Conservation (phyloP, 768 basidiomycete species). For the Lyophyllum decastes region DNA sequence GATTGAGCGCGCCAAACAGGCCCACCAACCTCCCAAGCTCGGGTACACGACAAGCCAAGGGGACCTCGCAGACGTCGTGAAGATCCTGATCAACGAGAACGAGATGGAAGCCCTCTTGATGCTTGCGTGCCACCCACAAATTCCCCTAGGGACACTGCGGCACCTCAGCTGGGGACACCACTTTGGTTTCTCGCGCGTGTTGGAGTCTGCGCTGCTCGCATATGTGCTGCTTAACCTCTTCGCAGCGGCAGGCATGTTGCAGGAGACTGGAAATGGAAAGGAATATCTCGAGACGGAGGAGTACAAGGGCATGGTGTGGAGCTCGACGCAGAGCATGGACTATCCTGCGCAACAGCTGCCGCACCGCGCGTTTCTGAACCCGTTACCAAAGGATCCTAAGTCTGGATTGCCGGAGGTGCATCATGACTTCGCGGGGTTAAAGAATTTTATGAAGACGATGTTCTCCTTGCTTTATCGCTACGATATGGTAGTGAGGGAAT, state of each 20-base stretch:
- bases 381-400: constrained; percentile 5
- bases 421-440: constrained; percentile 21
- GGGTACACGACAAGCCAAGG: constrained; percentile 23
- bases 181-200: constrained; percentile 32
- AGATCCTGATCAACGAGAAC: constrained; percentile 35
- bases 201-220: constrained; percentile 26
- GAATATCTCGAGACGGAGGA: constrained; percentile 24
- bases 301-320: constrained; percentile 21
- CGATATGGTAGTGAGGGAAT: constrained; percentile 36
- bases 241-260: constrained; percentile 28
- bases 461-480: constrained; percentile 39
- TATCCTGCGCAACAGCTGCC: constrained; percentile 33
- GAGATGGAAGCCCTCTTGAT: constrained; percentile 31
- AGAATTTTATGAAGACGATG: constrained; percentile 34
- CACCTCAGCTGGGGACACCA: constrained; percentile 31
- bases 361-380: constrained; percentile 27
- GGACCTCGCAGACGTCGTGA: constrained; percentile 34
- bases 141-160: constrained; percentile 27
- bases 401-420: constrained; percentile 15
- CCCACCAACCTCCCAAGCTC: neutral
- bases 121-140: constrained; percentile 36
- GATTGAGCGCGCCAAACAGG: constrained; percentile 21
- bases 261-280: constrained; percentile 20
- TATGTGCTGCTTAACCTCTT: constrained; percentile 40
- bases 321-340: constrained; percentile 22